phyloP scores from a whole-genome alignment of 352 stramenopile genomes.

The Globisporangium spiculum region DNA sequence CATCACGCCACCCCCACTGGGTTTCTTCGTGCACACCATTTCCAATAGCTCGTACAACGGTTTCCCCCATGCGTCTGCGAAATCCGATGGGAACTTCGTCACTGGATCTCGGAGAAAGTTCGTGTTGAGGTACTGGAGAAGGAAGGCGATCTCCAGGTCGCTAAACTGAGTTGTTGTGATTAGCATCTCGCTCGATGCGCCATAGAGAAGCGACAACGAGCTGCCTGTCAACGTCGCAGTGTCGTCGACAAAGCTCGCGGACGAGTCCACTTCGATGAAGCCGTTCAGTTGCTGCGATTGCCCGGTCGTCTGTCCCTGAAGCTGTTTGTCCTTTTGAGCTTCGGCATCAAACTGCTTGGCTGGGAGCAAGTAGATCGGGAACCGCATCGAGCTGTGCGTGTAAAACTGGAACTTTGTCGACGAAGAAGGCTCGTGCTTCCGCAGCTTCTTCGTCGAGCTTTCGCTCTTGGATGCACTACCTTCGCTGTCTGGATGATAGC shows the following conservation, averaged over 20 bases:
- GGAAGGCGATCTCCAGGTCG: conserved; percentile 50
- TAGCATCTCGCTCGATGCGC: neutral
- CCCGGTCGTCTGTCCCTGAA: conserved; percentile 10
- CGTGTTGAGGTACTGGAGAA: conserved; percentile 85
- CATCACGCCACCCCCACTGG: conserved; percentile 36
- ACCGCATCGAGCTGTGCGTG: conserved; percentile 47
- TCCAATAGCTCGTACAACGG: conserved; percentile 89
- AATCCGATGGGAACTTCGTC: conserved; percentile 67
- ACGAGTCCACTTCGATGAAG: conserved; percentile 48
- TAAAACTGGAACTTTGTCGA: conserved; percentile 31
- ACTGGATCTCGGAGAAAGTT: conserved; percentile 77
- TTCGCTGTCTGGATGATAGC: neutral
- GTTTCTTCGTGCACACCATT: conserved; percentile 85
- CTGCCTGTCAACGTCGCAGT: neutral
- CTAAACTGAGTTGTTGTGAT: conserved; percentile 18
- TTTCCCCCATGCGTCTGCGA: conserved; percentile 74
- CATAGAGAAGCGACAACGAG: conserved; percentile 8
- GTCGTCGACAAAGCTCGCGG: conserved; percentile 20
- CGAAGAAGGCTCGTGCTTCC: neutral
- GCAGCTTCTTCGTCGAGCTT: neutral
- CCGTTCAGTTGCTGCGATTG: conserved; percentile 19
- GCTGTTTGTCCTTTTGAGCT: conserved; percentile 24
- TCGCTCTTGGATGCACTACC: neutral
- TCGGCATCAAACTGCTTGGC: conserved; percentile 42
- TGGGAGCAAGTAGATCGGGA: conserved; percentile 59